Base-by-base conservation (phyloP, 2,329 filamentous ascomycete genomes). In the Helicocarpus griseus region DNA sequence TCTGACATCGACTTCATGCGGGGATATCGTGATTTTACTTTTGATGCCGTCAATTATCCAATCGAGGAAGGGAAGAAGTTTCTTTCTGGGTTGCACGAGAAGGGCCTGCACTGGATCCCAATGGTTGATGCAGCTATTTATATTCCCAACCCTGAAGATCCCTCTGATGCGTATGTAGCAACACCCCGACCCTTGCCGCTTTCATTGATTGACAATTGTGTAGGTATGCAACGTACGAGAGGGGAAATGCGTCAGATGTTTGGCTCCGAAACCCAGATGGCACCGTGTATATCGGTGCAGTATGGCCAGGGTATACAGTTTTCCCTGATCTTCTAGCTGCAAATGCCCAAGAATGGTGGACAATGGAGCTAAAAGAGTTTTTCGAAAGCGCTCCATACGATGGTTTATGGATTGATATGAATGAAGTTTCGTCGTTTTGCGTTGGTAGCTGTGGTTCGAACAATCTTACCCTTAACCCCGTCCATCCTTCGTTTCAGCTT, bases 361-460 rank as follows among this genome's bases (percentile, higher is more conserved):
- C 73, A 19, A 73, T 79, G 35, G 73, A 77, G 57, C 72, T 82
- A 60, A 63, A 66, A 7, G 64, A 61, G 2, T 81, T 75, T 67
- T 67, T 79, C 61, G 68, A 77, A 38, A 75, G 80, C 26, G 59
- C 81, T 13, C 67, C 73, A 0, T 80, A 75, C 58, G 75, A 78
- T 51, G 75, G 73, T 13, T 66, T 73, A 54, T 82, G 79, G 80
- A 77, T 82, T 52, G 80, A 83, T 53, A 82, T 83, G 79, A 75
- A 65, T 43, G 80, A 83, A 58, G 78, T 78, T 2, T 77, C 77
- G 6, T 81, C 78, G 0, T 82, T 83, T 69, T 89, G 86, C 57
- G 74, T 84, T 7, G 86, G 86, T 3, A 85, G 80, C 57, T 89
- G 86, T 60, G 86, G 87, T 21, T 80, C 77, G 22, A 73, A 73